phyloP scores from a whole-genome alignment of 2,329 filamentous ascomycete genomes.

The Nigrospora osmanthi region DNA sequence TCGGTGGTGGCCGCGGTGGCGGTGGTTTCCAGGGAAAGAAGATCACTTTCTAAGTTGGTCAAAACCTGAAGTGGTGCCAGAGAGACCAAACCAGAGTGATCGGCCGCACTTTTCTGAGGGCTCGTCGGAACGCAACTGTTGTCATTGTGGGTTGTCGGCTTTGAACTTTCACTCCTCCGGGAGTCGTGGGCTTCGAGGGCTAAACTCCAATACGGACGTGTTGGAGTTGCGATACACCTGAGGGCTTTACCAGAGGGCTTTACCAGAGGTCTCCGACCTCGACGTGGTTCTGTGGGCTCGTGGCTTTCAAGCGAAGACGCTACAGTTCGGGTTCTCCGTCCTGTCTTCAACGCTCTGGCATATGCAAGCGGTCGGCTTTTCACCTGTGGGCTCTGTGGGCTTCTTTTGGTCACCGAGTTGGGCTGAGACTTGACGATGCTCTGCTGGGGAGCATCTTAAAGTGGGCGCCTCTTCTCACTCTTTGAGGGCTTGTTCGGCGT shows the following conservation, averaged over 20 bases:
- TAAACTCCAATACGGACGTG: slow-evolving; percentile 25
- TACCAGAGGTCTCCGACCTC: slow-evolving; percentile 10
- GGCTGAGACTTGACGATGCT: slow-evolving; percentile 21
- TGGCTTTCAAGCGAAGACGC: slow-evolving; percentile 9
- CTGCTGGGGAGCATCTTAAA: slow-evolving; percentile 14
- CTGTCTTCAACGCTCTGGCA: slow-evolving; percentile 2
- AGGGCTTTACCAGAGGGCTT: slow-evolving; percentile 36
- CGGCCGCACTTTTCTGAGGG: slow-evolving; percentile 34
- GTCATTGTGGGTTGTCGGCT: slow-evolving; percentile 53
- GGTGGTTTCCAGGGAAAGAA: slow-evolving; percentile 68
- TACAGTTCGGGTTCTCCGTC: slow-evolving; percentile 7
- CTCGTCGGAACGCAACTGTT: slow-evolving; percentile 35
- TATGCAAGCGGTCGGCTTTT: slow-evolving; percentile 19
- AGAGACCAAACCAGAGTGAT: slow-evolving; percentile 10
- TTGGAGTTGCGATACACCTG: slow-evolving; percentile 44
- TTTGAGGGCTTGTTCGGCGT: slow-evolving; percentile 25
- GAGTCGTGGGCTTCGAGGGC: slow-evolving; percentile 47
- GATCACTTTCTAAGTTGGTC: slow-evolving; percentile 45
- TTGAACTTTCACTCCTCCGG: slow-evolving; percentile 28
- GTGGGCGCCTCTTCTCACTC: slow-evolving; percentile 23
- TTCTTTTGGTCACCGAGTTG: slow-evolving; percentile 17
- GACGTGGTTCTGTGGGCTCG: slow-evolving; percentile 19
- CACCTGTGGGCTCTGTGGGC: slow-evolving; percentile 25
- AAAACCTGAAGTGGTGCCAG: not conserved
- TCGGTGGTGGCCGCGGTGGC: slow-evolving; percentile 28